Conservation (phyloP, 768 basidiomycete genomes). For the Trametes cubensis region DNA sequence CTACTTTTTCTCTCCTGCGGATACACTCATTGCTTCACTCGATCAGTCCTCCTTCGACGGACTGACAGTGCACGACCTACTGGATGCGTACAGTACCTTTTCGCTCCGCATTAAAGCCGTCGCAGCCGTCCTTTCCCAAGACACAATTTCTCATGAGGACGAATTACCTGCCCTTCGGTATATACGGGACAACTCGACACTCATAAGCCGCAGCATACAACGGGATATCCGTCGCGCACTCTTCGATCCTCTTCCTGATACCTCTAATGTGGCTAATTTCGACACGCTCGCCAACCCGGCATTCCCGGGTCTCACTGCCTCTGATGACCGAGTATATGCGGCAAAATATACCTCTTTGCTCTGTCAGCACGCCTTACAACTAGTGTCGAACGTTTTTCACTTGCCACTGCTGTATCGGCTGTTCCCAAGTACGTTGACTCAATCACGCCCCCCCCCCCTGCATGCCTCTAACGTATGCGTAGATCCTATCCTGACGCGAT, state of each 20-base stretch:
- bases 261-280: constrained; percentile 14
- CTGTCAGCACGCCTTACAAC: constrained; percentile 56
- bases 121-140: constrained; percentile 3
- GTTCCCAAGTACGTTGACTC: constrained; percentile 47
- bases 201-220: constrained; percentile 45
- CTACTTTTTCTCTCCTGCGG: constrained; percentile 45
- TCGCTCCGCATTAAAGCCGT: constrained; percentile 43
- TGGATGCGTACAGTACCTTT: constrained; percentile 63
- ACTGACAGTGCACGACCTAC: constrained; percentile 55
- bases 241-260: constrained; percentile 19
- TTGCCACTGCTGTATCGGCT: constrained; percentile 46
- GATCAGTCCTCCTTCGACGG: constrained; percentile 38
- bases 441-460: constrained; percentile 7
- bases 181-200: constrained; percentile 38
- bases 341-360: constrained; percentile 47
- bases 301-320: background rate
- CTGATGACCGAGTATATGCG: constrained; percentile 43
- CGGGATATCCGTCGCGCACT: constrained; percentile 52
- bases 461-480: constrained; percentile 42
- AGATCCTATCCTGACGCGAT: constrained; percentile 33
- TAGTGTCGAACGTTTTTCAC: constrained; percentile 54
- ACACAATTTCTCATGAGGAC: background rate
- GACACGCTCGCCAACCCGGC: background rate
- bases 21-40: constrained; percentile 50
- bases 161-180: constrained; percentile 31